Conservation (phyloP, 176 grass and related monocot species). For the Otatea glauca region DNA sequence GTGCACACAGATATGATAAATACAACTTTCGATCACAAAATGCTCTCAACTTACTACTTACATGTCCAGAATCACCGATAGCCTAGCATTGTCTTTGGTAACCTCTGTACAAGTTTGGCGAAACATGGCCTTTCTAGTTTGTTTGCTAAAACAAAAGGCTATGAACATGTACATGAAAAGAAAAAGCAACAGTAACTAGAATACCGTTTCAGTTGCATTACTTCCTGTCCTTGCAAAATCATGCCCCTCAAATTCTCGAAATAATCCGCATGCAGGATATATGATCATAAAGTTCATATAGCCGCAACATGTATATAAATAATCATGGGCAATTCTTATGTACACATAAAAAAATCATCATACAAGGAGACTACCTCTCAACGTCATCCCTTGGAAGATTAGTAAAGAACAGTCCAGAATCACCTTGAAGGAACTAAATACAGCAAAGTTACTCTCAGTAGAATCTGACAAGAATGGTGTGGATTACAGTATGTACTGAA, state of each 20-base stretch:
- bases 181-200: background rate
- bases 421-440: conserved; percentile 72
- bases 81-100: background rate
- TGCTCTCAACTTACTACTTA: background rate
- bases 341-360: conserved; percentile 11
- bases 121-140: background rate
- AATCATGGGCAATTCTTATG: background rate
- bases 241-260: conserved; percentile 72
- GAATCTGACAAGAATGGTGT: background rate
- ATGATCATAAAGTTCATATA: background rate
- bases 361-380: conserved; percentile 56
- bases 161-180: conserved; percentile 23
- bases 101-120: background rate
- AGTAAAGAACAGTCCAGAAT: conserved; percentile 76
- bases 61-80: background rate
- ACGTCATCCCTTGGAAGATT: conserved; percentile 85
- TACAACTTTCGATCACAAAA: background rate
- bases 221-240: conserved; percentile 90
- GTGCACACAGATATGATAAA: background rate
- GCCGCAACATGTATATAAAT: background rate
- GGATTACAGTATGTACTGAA: background rate
- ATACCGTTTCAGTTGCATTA: conserved; percentile 73
- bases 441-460: conserved; percentile 20
- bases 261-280: conserved; percentile 55
- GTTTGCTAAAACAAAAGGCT: background rate